Conservation (phyloP, 345 rosid species). For the Eucalyptus paniculata region DNA sequence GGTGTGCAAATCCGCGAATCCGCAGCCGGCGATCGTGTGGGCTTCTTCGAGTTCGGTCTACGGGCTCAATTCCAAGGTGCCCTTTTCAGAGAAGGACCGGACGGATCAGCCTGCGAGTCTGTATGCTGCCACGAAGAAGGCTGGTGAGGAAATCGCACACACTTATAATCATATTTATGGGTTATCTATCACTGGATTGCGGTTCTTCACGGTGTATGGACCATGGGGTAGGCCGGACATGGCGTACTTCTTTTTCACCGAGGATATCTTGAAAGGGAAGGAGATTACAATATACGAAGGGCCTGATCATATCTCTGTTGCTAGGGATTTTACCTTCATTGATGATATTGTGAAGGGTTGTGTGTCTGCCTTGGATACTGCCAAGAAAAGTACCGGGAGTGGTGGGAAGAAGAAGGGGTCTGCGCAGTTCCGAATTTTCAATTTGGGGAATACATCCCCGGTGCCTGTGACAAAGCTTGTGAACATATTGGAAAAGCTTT, state of each 20-base stretch:
- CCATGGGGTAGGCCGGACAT: constrained; percentile 29
- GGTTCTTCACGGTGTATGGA: constrained; percentile 23
- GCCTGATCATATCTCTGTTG: constrained; percentile 6
- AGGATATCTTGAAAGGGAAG: constrained; percentile 18
- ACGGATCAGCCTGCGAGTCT: constrained; percentile 29
- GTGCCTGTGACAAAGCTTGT: not conserved
- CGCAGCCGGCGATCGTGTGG: constrained; percentile 21
- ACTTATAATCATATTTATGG: constrained; percentile 24
- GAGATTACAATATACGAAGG: constrained; percentile 13
- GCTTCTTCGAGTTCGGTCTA: constrained; percentile 25
- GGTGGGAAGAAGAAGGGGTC: constrained; percentile 23
- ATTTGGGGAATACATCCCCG: constrained; percentile 3
- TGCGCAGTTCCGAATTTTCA: constrained; percentile 17
- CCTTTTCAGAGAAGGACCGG: constrained; percentile 22
- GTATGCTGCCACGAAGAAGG: constrained; percentile 25
- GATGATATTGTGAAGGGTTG: constrained; percentile 27
- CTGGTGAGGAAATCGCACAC: constrained; percentile 26
- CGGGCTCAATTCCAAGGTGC: constrained; percentile 16
- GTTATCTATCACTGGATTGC: constrained; percentile 16
- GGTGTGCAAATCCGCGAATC: constrained; percentile 10
- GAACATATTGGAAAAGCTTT: not conserved
- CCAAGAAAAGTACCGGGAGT: constrained; percentile 18
- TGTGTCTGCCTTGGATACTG: constrained; percentile 14
- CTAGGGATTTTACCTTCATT: constrained; percentile 23
- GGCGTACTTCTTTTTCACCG: constrained; percentile 25